Evolutionary conservation across 352 stramenopile species (phyloP), one percentile per base, ranked within the genome.

Genomic region (Aphanomyces astaci): DNA sequence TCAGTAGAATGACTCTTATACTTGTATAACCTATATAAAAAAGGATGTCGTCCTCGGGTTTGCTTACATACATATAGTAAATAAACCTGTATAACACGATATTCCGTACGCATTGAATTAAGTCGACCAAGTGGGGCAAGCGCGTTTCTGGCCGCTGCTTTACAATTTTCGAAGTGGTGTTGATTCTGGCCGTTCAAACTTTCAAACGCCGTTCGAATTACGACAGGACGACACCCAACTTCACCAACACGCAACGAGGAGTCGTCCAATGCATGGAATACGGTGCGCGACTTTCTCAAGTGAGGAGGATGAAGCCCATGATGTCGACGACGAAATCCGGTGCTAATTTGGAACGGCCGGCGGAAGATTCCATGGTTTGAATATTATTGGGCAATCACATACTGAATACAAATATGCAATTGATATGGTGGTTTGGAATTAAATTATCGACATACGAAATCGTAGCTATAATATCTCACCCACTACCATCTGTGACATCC

Each of bases 381-480:
- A n/a, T 36, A 24, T 55, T 31, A 55, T 24, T 15, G n/a, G 11
- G 48, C 10, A 55, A 31, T 25, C 48, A 25, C 31, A 1, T 49
- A 53, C 30, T 10, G 52, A 1, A 63, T 63, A 63, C 54, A 63
- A 63, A 48, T 63, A 53, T 52, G 10, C 53, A 63, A 22, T 31
- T 53, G 52, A 13, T 53, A 53, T 25, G 27, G 22, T 15, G 27
- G 10, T 55, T 11, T 22, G n/a, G 2, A 30, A 55, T 31, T 31
- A 55, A 55, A 55, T 24, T 55, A 7, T 7, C 48, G 22, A 30
- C 1, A 53, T 53, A 53, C 36, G 15, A 43, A 43, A 43, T 15
- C 15, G 36, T 43, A 43, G 36, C 36, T 43, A n/a, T n/a, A n/a
- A n/a, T n/a, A 43, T 43, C 36, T 43, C 36, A 43, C 36, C 36